A percentile compares a stretch with the other conserved stretches of the same genome.
phyloP scores from a whole-genome alignment of 108 stramenopile genomes.

The Skeletonema marinoi region DNA sequence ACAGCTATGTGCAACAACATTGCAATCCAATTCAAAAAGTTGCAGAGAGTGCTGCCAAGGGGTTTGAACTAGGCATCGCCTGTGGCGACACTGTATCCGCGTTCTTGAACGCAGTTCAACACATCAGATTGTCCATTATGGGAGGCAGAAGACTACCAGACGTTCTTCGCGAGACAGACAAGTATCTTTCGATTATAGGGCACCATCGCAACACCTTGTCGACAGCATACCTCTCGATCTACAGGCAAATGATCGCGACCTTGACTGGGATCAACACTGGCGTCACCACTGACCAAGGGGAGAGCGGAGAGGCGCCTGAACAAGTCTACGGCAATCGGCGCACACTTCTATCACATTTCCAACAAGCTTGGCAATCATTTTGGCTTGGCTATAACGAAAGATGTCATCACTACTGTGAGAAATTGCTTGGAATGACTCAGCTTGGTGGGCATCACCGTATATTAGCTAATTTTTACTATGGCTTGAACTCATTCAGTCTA shows the following conservation, averaged over 20 bases:
- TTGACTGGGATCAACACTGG: constrained; percentile 8
- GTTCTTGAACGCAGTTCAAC: neutral
- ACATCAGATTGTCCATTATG: constrained; percentile 2
- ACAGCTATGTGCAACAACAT: neutral
- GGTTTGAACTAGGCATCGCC: constrained; percentile 26
- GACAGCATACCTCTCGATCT: constrained; percentile 4
- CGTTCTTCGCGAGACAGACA: constrained; percentile 19
- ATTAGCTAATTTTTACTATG: neutral
- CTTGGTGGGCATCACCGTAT: neutral
- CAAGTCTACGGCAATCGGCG: neutral
- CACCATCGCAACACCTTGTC: neutral
- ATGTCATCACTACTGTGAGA: constrained; percentile 14
- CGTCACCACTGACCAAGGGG: neutral
- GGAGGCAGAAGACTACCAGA: constrained; percentile 17
- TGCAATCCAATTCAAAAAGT: neutral
- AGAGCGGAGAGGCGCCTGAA: neutral
- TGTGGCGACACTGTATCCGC: constrained; percentile 14
- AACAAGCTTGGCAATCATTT: constrained; percentile 10
- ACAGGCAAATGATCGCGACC: constrained; percentile 17
- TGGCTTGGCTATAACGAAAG: constrained; percentile 23
- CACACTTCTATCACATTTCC: neutral
- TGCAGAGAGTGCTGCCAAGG: neutral
- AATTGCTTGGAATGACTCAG: neutral
- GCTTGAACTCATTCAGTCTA: neutral
- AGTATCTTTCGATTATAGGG: constrained; percentile 16